Evolutionary conservation across 108 stramenopile species (phyloP).

Genomic region (Asterionellopsis glacialis): DNA sequence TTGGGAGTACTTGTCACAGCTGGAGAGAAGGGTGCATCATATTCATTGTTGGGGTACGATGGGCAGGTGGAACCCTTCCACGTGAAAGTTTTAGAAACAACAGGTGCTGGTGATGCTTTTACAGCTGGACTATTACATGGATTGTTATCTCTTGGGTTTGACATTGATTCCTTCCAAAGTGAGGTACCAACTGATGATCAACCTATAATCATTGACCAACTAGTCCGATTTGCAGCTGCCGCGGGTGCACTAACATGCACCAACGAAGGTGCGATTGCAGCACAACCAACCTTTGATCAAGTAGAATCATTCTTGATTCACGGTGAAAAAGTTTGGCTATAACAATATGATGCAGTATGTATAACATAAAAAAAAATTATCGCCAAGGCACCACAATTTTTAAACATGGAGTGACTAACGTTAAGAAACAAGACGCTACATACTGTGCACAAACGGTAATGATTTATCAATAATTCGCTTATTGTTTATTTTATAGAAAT

Average conservation of each 20-base stretch:
- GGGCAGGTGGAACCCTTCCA: slow-evolving; percentile 8
- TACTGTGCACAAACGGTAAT: no score
- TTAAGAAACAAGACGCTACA: no score
- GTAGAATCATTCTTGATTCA: slow-evolving; percentile 5
- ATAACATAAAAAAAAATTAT: no score
- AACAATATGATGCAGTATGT: no score
- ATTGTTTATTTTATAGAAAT: no score
- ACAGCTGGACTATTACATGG: slow-evolving; percentile 14
- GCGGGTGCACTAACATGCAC: slow-evolving; percentile 14
- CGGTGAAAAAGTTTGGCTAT: no score
- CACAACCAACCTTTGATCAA: slow-evolving; percentile 10
- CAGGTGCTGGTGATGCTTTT: slow-evolving; percentile 17
- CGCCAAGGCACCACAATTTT: no score
- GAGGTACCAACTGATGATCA: not conserved
- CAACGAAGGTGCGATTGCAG: slow-evolving; percentile 15
- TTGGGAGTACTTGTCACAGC: slow-evolving; percentile 5
- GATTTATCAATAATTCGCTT: no score
- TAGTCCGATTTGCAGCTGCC: slow-evolving; percentile 11
- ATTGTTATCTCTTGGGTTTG: not conserved
- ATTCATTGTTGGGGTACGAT: slow-evolving; percentile 5
- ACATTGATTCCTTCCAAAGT: not conserved
- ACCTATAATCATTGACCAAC: not conserved
- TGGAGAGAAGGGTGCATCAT: slow-evolving; percentile 14
- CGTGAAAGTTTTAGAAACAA: slow-evolving; percentile 8
- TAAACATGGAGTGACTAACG: no score